These are phyloP conservation scores for Geotrichum fermentans DNA, from an alignment of 1,139 yeast species.

Conservation along the genomic window DNA sequence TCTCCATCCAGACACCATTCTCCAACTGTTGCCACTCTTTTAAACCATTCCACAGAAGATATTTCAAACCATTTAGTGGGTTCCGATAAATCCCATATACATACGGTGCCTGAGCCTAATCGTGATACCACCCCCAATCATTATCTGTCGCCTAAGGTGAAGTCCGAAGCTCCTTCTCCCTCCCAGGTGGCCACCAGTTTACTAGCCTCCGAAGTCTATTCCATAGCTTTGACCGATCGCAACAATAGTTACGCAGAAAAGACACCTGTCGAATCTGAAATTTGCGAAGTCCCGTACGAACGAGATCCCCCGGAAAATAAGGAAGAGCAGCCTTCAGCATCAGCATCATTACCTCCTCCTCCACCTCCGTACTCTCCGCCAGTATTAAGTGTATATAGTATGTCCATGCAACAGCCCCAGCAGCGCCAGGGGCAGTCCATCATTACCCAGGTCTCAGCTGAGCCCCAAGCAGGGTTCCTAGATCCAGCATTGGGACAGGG, in stretches of 20 bases:
- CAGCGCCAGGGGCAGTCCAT: conserved; percentile 24
- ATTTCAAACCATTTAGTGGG: no score
- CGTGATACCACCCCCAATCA: no score
- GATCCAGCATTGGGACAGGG: conserved; percentile 10
- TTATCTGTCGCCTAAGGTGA: no score
- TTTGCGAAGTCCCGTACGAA: conserved; percentile 3
- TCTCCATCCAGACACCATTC: not conserved
- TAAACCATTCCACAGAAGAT: conserved; percentile 1
- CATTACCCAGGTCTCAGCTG: conserved; percentile 35
- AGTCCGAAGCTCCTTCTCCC: no score
- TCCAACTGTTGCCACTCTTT: conserved; percentile 26
- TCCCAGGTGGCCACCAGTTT: no score
- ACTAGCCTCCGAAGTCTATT: no score
- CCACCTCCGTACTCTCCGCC: conserved; percentile 36
- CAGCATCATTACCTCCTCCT: conserved; percentile 20
- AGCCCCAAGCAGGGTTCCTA: conserved; percentile 17
- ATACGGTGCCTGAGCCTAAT: no score
- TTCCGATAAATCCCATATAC: no score
- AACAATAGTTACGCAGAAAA: no score
- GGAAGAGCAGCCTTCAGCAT: not conserved
- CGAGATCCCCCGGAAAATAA: not conserved
- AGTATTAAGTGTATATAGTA: conserved; percentile 25
- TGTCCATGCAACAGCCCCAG: conserved; percentile 29
- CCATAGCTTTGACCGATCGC: no score
- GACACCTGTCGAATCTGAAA: not conserved